Evolutionary conservation across 352 stramenopile genomes (phyloP).

Genomic region (Globisporangium acanthophoron): DNA sequence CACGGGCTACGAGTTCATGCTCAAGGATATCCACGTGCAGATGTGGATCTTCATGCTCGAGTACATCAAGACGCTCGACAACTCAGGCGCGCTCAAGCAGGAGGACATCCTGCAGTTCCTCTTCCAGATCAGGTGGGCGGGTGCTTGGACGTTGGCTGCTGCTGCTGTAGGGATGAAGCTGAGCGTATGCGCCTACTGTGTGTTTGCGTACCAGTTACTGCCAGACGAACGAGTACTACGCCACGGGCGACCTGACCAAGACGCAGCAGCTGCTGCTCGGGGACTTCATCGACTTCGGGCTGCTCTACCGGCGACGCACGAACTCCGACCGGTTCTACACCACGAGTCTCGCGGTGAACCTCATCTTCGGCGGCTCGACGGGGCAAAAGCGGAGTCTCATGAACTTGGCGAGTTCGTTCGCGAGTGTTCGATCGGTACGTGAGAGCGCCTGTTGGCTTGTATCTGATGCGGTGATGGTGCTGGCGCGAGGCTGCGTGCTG

Average conservation of each 20-base stretch:
- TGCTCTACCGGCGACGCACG: conserved; percentile 64
- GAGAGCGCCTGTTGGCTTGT: neutral
- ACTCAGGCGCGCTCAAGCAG: conserved; percentile 60
- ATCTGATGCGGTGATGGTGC: neutral
- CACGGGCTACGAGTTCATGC: conserved; percentile 90
- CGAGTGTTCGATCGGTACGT: conserved; percentile 25
- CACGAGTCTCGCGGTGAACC: conserved; percentile 84
- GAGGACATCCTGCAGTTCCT: conserved; percentile 88
- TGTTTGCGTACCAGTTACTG: conserved; percentile 41
- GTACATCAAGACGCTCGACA: conserved; percentile 84
- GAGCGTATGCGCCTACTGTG: conserved; percentile 5
- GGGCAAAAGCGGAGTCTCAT: conserved; percentile 52
- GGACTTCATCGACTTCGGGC: conserved; percentile 85
- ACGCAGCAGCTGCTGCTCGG: conserved; percentile 73
- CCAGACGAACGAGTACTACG: conserved; percentile 83
- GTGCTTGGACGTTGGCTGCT: neutral
- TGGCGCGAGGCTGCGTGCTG: neutral
- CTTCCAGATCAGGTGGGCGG: conserved; percentile 71
- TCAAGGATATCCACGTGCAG: conserved; percentile 90
- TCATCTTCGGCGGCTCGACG: conserved; percentile 82
- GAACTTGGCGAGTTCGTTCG: conserved; percentile 43
- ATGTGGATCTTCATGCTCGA: conserved; percentile 91
- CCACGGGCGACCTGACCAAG: conserved; percentile 64
- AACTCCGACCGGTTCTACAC: conserved; percentile 82
- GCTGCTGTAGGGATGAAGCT: neutral